Percentiles rank a stretch among this genome's conserved stretches.
phyloP scores from a whole-genome alignment of 1,284 basidiomycete species.

The Ganoderma meredithae region DNA sequence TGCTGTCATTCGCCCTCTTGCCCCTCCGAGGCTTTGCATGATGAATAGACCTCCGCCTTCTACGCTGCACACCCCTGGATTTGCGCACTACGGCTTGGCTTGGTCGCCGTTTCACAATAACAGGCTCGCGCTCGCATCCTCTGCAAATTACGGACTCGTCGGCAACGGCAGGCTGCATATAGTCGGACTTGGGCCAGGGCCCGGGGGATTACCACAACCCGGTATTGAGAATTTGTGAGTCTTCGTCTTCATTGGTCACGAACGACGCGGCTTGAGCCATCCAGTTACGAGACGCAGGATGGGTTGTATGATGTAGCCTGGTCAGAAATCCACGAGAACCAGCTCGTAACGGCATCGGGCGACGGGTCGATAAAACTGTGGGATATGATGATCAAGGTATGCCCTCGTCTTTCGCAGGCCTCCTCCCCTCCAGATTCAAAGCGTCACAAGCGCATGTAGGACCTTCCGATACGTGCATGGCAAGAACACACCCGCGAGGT shows the following conservation, averaged over 20 bases:
- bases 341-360: conserved; percentile 88
- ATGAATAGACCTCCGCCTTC: conserved; percentile 60
- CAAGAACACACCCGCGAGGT: conserved; percentile 94
- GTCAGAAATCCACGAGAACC: conserved; percentile 95
- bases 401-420: conserved; percentile 37
- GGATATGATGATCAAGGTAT: conserved; percentile 89
- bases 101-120: conserved; percentile 94
- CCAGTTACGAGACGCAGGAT: conserved; percentile 93
- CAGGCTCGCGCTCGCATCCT: conserved; percentile 85
- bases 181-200: conserved; percentile 58
- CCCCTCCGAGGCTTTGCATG: conserved; percentile 21
- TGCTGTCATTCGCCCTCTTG: neutral
- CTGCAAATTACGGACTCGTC: conserved; percentile 95
- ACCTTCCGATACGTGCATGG: conserved; percentile 91
- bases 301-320: conserved; percentile 93
- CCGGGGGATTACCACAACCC: conserved; percentile 52
- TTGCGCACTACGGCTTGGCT: conserved; percentile 87
- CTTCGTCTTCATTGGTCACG: conserved; percentile 5
- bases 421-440: conserved; percentile 33
- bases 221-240: conserved; percentile 73
- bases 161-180: conserved; percentile 92
- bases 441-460: conserved; percentile 57
- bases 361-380: conserved; percentile 93
- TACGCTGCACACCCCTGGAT: conserved; percentile 77
- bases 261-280: conserved; percentile 36